A percentile compares a stretch with the other conserved stretches of the same genome.
These are phyloP conservation scores for Sarcocystis neurona DNA, from an alignment of 169 alveolate genomes.

Conservation along the genomic window DNA sequence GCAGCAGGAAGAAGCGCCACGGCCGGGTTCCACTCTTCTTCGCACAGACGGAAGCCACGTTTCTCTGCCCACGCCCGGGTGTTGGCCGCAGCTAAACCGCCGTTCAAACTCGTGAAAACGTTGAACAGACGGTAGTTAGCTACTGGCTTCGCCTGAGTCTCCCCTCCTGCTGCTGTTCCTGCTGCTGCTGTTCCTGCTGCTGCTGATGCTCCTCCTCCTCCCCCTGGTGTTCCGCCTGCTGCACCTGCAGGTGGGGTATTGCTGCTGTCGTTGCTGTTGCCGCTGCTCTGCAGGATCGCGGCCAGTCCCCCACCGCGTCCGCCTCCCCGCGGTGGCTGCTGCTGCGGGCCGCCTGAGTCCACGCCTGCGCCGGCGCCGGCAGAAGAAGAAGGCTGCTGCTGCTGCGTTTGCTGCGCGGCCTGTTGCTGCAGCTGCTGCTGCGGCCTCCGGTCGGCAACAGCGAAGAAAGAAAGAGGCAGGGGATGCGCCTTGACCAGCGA, in stretches of 20 bases:
- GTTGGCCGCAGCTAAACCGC: conserved; percentile 15
- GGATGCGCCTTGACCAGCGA: conserved; percentile 12
- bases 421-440: neutral
- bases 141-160: no score
- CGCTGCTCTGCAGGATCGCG: no score
- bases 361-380: neutral
- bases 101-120: conserved; percentile 36
- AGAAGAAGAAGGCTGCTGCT: neutral
- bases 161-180: no score
- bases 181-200: no score
- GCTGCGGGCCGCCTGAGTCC: no score
- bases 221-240: no score
- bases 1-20: conserved; percentile 16
- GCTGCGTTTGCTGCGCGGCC: no score
- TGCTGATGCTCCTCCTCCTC: no score
- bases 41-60: neutral
- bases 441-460: conserved; percentile 11
- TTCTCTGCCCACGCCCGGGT: conserved; percentile 2
- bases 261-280: no score
- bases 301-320: no score
- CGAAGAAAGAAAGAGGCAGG: conserved; percentile 18
- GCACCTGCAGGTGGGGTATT: no score
- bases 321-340: no score
- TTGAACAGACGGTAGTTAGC: neutral
- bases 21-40: neutral